Evolutionary conservation across 179 eudicot genomes (phyloP), one percentile per base, ranked within the genome.

Genomic region (Drosera spatulata): DNA sequence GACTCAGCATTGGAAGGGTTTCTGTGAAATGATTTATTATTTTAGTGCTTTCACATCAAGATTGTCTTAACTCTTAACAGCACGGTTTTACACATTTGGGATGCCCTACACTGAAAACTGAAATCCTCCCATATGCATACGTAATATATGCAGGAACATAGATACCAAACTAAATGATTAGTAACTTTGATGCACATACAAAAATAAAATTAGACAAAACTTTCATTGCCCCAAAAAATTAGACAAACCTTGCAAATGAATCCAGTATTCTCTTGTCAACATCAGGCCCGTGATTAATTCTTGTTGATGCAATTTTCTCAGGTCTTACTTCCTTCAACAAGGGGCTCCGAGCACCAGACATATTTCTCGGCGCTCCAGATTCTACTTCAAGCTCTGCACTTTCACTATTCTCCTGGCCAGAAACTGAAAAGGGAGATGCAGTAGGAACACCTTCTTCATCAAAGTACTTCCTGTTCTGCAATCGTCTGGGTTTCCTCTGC

Each of bases 401-500:
- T 62, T 68, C 77, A 55, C 61, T 61, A 61, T 65, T 68, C 45
- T 80, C 86, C 60, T 59, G 73, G 57, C 65, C 70, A 55, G 82
- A 39, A 63, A 66, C 75, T 50, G 65, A 61, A 73, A 85, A 77
- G 42, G 89, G 97, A 62, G 95, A 95, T 63, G 97, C 97, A 82
- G 91, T 89, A 0, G 95, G 87, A 69, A 77, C 69, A 64, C 79
- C 95, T 50, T 76, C 82, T 50, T 59, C 79, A 61, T 72, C 70
- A 64, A 38, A 50, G 43, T 42, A 50, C 53, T 56, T 71, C 54
- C 52, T 70, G 52, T 71, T 74, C 58, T 68, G 72, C 64, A 63
- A 40, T 7, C 57, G 66, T 55, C 54, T 41, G 53, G 53, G 12
- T 41, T 43, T 10, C 33, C 37, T 33, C 39, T 41, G 51, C 77